Evolutionary conservation across 2,329 filamentous ascomycete genomes (phyloP), one percentile per base, ranked within the genome.

Genomic region (Talaromyces albobiverticillius): DNA sequence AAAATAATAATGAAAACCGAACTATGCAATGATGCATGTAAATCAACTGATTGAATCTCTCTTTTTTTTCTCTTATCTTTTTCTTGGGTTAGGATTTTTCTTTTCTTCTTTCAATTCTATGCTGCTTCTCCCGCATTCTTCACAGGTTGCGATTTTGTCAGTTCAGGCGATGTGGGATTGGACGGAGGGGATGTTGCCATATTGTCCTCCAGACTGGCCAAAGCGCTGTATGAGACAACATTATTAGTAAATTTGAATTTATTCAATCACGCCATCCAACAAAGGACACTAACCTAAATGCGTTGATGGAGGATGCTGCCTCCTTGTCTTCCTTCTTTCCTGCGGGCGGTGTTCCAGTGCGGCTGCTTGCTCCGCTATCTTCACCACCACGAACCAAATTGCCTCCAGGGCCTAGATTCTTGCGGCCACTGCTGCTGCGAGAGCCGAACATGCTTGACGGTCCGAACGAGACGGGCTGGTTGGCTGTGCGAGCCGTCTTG

Each of bases 281-380:
- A 59, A n/a, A n/a, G n/a, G n/a, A n/a, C n/a, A 63, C 87, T 81
- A 84, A 96, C 92, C 90, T 93, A 79, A 96, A 99, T 63, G 92
- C 87, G 79, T 99, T 99, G 62, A 86, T 84, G 67, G 88, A 88
- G 56, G 84, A 87, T 51, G 82, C 81, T 64, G 82, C 82, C 59
- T 79, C 76, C 68, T 82, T 81, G 58, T 80, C 76, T 62, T 84
- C 79, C 71, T 86, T 84, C 64, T 84, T 83, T 64, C 79, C 78
- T 22, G 79, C 79, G 43, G 91, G 89, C 53, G 92, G 92, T 46
- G 93, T 97, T 64, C 89, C 90, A 53, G 90, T 95, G 62, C 94
- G 86, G 57, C 92, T 96, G 53, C 90, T 95, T 62, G 87, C 84
- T 64, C 85, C 89, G 58, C 92, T 96, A 64, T 95, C 91, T 65